Evolutionary conservation across 176 grass and related monocot genomes (phyloP).

Genomic region (Cenchrus fungigraminus): DNA sequence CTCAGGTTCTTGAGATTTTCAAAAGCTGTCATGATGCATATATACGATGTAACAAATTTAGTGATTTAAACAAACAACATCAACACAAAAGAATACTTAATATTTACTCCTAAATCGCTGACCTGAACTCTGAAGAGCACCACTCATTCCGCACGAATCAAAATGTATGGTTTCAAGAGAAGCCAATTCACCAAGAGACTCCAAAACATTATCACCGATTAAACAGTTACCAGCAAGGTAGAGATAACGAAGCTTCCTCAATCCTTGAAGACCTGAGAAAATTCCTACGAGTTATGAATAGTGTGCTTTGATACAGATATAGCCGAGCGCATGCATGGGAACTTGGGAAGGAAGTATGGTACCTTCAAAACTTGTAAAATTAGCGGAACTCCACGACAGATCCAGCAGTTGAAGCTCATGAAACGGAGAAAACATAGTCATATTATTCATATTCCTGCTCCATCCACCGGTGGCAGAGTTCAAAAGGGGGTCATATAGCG

Average conservation of each 20-base stretch:
- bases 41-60: too few relatives aligned
- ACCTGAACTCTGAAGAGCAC: not conserved
- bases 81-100: too few relatives aligned
- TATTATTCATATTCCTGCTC: too few relatives aligned
- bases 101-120: not conserved
- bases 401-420: too few relatives aligned
- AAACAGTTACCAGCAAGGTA: not conserved
- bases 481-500: too few relatives aligned
- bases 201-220: not conserved
- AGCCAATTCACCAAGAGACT: slow-evolving; percentile 1
- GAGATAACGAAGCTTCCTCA: slow-evolving; percentile 7
- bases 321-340: not conserved
- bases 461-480: too few relatives aligned
- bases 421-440: too few relatives aligned
- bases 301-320: not conserved
- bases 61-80: too few relatives aligned
- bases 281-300: not conserved
- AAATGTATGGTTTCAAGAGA: not conserved
- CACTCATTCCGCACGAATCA: not conserved
- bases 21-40: not conserved
- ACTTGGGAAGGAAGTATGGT: not conserved
- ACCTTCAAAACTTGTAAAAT: too few relatives aligned
- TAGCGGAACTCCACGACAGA: too few relatives aligned
- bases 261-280: not conserved
- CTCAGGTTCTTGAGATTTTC: not conserved